A percentile compares a stretch with the other conserved stretches of the same genome.
Evolutionary conservation across 2,329 filamentous ascomycete genomes (phyloP).

Genomic region (Boeremia lycopersici): DNA sequence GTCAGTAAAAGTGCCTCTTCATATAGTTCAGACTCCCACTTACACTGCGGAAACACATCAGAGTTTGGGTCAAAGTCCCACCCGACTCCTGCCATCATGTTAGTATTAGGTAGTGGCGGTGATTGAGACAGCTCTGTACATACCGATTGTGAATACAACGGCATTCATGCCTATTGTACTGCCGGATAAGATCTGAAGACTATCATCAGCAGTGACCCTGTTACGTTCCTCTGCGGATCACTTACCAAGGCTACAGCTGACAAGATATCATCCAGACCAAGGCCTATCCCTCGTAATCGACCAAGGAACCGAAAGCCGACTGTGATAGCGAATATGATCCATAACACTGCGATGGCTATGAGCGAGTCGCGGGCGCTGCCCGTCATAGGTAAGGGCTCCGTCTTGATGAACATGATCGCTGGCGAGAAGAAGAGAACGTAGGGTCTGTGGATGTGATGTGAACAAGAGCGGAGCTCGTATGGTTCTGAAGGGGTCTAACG

Average conservation of each 20-base stretch:
- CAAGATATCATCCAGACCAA: slow-evolving; percentile 26
- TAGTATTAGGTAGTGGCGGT: neutral
- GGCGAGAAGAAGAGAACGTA: slow-evolving; percentile 5
- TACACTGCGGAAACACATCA: slow-evolving; percentile 20
- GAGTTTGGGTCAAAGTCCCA: slow-evolving; percentile 21
- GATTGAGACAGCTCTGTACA: neutral
- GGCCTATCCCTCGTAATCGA: slow-evolving; percentile 23
- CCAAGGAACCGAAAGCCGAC: slow-evolving; percentile 22
- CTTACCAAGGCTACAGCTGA: slow-evolving; percentile 23
- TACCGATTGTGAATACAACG: slow-evolving; percentile 24
- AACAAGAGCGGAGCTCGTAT: slow-evolving; percentile 2
- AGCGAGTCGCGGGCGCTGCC: slow-evolving; percentile 24
- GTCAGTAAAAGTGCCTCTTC: neutral
- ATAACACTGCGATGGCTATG: slow-evolving; percentile 27
- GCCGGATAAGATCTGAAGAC: slow-evolving; percentile 17
- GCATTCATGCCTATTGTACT: slow-evolving; percentile 29
- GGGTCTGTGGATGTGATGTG: slow-evolving; percentile 2
- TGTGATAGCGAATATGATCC: slow-evolving; percentile 22
- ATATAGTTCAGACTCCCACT: neutral
- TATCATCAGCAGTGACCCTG: neutral
- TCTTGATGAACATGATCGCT: slow-evolving; percentile 15
- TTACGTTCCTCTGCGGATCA: neutral
- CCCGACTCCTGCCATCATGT: slow-evolving; percentile 8
- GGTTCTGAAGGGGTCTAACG: neutral
- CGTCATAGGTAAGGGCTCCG: slow-evolving; percentile 23